phyloP scores from a whole-genome alignment of 805 yeast genomes.

The Blastobotrys robertii region DNA sequence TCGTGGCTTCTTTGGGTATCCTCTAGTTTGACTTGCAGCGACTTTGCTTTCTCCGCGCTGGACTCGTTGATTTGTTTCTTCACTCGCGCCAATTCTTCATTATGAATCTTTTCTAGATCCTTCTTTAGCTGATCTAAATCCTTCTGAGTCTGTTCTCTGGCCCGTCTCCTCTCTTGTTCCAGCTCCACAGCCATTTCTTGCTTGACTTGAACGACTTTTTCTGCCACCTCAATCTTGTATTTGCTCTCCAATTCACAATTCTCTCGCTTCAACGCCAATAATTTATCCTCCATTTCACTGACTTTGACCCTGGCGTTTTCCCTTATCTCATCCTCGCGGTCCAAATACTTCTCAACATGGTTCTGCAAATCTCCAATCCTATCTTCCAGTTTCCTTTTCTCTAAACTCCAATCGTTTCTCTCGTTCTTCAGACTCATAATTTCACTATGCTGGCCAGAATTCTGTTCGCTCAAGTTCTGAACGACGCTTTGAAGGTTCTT shows the following conservation, averaged over 20 bases:
- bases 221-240: slow-evolving; percentile 1
- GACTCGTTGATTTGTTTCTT: neutral
- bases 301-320: neutral
- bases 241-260: neutral
- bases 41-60: neutral
- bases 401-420: slow-evolving; percentile 31
- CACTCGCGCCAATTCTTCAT: neutral
- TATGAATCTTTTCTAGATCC: neutral
- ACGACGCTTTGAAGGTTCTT: neutral
- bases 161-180: slow-evolving; percentile 20
- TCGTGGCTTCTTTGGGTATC: slow-evolving; percentile 23
- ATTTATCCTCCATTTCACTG: slow-evolving; percentile 3
- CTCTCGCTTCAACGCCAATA: neutral
- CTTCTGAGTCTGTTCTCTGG: neutral
- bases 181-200: slow-evolving; percentile 17
- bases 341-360: slow-evolving; percentile 1
- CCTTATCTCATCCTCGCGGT: neutral
- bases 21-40: slow-evolving; percentile 14
- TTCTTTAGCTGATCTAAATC: neutral
- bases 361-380: slow-evolving; percentile 20
- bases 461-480: slow-evolving; percentile 1
- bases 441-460: slow-evolving; percentile 4
- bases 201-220: neutral
- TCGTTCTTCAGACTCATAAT: slow-evolving; percentile 27
- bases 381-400: slow-evolving; percentile 27